Conservation (phyloP, 2,329 filamentous ascomycete species). For the Thielaviopsis populi region DNA sequence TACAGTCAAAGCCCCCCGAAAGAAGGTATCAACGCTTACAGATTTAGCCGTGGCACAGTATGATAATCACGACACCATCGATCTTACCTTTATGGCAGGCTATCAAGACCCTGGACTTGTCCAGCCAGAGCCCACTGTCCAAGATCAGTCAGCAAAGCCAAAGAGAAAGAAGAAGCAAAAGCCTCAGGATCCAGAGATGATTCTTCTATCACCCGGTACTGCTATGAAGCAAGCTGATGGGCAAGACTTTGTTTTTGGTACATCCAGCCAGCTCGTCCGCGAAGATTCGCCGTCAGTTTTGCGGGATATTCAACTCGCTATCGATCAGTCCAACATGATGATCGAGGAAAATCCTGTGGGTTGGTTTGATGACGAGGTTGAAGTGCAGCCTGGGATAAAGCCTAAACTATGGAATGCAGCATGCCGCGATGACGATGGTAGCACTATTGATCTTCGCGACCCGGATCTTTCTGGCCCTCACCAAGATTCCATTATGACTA, state of each 20-base stretch:
- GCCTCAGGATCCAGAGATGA: slow-evolving; percentile 19
- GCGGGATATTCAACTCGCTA: slow-evolving; percentile 45
- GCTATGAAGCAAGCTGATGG: slow-evolving; percentile 49
- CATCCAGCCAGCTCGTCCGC: slow-evolving; percentile 63
- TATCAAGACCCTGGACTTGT: slow-evolving; percentile 14
- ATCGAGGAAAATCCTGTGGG: slow-evolving; percentile 7
- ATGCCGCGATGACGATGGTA: slow-evolving; percentile 48
- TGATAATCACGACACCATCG: slow-evolving; percentile 10
- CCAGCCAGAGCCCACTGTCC: neutral
- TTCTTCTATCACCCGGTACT: slow-evolving; percentile 52
- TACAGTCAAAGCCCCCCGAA: slow-evolving; percentile 13
- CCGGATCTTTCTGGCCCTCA: neutral
- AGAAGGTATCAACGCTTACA: slow-evolving; percentile 13
- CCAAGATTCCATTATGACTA: neutral
- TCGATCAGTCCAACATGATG: slow-evolving; percentile 39
- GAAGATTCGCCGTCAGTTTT: slow-evolving; percentile 56
- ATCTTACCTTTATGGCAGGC: slow-evolving; percentile 14
- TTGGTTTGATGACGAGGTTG: slow-evolving; percentile 3
- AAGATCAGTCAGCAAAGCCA: slow-evolving; percentile 20
- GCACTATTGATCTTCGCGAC: slow-evolving; percentile 32
- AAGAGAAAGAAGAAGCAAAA: slow-evolving; percentile 26
- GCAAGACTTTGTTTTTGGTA: slow-evolving; percentile 73
- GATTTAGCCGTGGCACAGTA: slow-evolving; percentile 16
- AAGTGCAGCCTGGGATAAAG: slow-evolving; percentile 14
- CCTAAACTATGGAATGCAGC: slow-evolving; percentile 54